phyloP scores from a whole-genome alignment of 441 rosid genomes.

The Brassica hybrid region DNA sequence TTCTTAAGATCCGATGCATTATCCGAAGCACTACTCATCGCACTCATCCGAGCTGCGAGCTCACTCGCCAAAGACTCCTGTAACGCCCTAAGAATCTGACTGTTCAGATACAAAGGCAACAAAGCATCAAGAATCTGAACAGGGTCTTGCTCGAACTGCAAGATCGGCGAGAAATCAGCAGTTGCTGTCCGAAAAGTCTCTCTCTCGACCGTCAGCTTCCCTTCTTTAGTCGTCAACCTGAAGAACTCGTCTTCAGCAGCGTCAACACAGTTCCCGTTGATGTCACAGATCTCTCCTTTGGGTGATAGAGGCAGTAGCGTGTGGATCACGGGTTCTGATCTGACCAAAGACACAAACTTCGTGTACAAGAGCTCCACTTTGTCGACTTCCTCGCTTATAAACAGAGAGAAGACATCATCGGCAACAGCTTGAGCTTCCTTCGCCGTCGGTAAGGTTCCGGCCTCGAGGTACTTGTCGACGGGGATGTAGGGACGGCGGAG shows the following conservation, averaged over 20 bases:
- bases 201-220: slow-evolving; percentile 84
- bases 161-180: slow-evolving; percentile 62
- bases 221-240: slow-evolving; percentile 85
- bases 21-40: slow-evolving; percentile 94
- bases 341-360: slow-evolving; percentile 83
- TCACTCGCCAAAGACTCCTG: slow-evolving; percentile 96
- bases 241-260: slow-evolving; percentile 94
- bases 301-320: slow-evolving; percentile 89
- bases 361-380: slow-evolving; percentile 95
- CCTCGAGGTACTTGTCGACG: slow-evolving; percentile 73
- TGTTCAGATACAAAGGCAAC: slow-evolving; percentile 86
- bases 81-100: slow-evolving; percentile 93
- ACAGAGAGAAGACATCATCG: slow-evolving; percentile 89
- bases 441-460: slow-evolving; percentile 68
- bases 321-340: slow-evolving; percentile 90
- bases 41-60: slow-evolving; percentile 93
- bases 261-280: slow-evolving; percentile 84
- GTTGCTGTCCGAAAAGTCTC: slow-evolving; percentile 63
- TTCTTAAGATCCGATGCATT: slow-evolving; percentile 82
- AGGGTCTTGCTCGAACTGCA: slow-evolving; percentile 97
- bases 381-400: slow-evolving; percentile 87
- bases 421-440: slow-evolving; percentile 96
- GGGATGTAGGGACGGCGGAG: slow-evolving; percentile 73
- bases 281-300: slow-evolving; percentile 84
- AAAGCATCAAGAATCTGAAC: slow-evolving; percentile 96